Conservation (phyloP, 192 early-diverging fungal genomes). For the Backusella macrospora region DNA sequence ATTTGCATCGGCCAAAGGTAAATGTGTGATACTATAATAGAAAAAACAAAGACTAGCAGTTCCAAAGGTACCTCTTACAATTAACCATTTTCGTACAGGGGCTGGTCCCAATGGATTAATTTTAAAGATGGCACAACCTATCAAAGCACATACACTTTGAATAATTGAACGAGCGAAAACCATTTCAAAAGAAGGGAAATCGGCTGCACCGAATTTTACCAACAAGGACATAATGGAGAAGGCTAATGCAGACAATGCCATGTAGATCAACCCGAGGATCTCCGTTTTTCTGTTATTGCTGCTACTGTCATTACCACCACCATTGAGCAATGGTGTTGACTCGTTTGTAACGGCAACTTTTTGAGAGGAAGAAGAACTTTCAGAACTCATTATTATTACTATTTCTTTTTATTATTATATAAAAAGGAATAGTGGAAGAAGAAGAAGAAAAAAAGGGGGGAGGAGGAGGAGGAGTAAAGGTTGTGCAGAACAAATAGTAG, state of each 20-base stretch:
- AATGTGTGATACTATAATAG: conserved; percentile 68
- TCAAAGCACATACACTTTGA: conserved; percentile 61
- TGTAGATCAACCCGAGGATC: conserved; percentile 49
- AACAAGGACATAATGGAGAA: conserved; percentile 74
- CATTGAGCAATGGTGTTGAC: conserved; percentile 17
- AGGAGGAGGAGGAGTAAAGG: too few species aligned
- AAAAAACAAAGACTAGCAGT: conserved; percentile 67
- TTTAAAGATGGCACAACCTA: conserved; percentile 52
- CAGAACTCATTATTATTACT: not conserved
- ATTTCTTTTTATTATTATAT: not conserved
- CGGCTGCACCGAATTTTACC: conserved; percentile 62
- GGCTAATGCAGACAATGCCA: conserved; percentile 70
- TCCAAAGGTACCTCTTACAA: conserved; percentile 66
- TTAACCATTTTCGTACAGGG: conserved; percentile 51
- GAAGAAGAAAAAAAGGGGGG: not conserved
- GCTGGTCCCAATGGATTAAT: conserved; percentile 60
- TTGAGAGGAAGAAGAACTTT: conserved; percentile 13
- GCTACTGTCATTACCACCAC: not conserved
- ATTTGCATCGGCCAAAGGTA: conserved; percentile 75
- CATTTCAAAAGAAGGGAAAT: conserved; percentile 68
- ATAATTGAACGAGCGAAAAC: conserved; percentile 75
- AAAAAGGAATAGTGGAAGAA: not conserved
- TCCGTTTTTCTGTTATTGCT: conserved; percentile 39
- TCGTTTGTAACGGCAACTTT: conserved; percentile 1
- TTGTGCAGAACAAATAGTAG: not conserved